These are phyloP conservation scores for Fusarium sp. DNA, from an alignment of 2,329 filamentous ascomycete genomes.

Conservation along the genomic window DNA sequence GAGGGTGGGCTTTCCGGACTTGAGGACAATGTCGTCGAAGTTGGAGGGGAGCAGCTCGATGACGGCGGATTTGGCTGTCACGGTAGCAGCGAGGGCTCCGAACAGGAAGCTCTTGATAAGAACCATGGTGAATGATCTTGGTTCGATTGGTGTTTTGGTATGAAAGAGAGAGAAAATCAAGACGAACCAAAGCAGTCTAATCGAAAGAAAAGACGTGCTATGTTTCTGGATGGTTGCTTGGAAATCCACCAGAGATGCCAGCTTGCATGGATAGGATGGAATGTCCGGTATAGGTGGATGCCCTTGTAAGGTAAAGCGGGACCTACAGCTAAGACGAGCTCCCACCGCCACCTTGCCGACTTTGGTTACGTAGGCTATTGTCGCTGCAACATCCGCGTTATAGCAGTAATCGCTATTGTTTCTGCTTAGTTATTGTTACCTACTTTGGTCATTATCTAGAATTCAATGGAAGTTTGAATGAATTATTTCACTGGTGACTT, in stretches of 20 bases:
- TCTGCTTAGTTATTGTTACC: background rate
- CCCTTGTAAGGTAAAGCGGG: conserved; percentile 38
- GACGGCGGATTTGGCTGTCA: conserved; percentile 83
- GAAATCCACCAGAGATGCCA: conserved; percentile 52
- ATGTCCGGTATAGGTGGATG: conserved; percentile 37
- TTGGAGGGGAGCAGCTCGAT: conserved; percentile 90
- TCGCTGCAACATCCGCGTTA: background rate
- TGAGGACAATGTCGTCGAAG: conserved; percentile 90
- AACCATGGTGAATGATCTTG: conserved; percentile 61
- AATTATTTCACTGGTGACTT: no score
- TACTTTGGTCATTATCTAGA: conserved; percentile 42
- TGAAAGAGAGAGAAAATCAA: background rate
- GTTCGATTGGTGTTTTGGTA: conserved; percentile 1
- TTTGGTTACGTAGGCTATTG: conserved; percentile 1
- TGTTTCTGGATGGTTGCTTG: conserved; percentile 41
- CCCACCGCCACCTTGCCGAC: conserved; percentile 9
- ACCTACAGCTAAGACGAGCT: conserved; percentile 45
- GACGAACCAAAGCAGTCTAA: conserved; percentile 24
- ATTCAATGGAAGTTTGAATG: no score
- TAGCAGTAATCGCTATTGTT: background rate
- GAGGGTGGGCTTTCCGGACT: conserved; percentile 94
- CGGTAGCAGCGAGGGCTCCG: conserved; percentile 67
- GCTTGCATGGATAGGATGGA: conserved; percentile 47
- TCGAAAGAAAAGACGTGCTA: conserved; percentile 22
- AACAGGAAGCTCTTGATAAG: conserved; percentile 73